Conservation (phyloP, 257 asterid species). For the Ophiorrhiza pumila region DNA sequence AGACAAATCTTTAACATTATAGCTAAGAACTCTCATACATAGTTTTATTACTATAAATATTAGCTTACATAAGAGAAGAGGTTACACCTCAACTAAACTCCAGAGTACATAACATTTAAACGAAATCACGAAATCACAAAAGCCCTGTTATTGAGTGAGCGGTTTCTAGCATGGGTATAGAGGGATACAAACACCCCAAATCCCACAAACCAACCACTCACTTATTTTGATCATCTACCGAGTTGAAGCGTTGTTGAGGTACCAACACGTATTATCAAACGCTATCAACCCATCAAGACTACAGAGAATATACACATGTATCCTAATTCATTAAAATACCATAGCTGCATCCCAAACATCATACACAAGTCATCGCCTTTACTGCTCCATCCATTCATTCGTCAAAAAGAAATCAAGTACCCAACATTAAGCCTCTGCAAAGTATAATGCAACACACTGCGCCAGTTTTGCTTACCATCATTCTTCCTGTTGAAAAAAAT, state of each 20-base stretch:
- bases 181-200: neutral
- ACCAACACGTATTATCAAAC: constrained; percentile 1
- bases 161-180: neutral
- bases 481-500: constrained; percentile 11
- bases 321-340: neutral
- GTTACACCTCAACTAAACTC: constrained; percentile 11
- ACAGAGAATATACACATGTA: neutral
- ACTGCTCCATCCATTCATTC: constrained; percentile 9
- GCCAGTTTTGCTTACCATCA: constrained; percentile 12
- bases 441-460: constrained; percentile 8
- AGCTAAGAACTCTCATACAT: neutral
- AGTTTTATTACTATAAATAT: constrained; percentile 2
- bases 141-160: neutral
- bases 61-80: constrained; percentile 11
- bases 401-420: neutral
- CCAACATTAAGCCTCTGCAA: constrained; percentile 5
- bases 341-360: neutral
- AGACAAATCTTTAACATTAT: neutral
- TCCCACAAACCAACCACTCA: constrained; percentile 4
- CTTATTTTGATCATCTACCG: neutral
- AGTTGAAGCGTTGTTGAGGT: neutral
- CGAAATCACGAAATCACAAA: neutral
- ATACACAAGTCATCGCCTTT: neutral
- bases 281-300: constrained; percentile 4
- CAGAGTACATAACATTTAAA: constrained; percentile 13